Conservation (phyloP, 2,329 filamentous ascomycete genomes). For the Aschersonia sp. region DNA sequence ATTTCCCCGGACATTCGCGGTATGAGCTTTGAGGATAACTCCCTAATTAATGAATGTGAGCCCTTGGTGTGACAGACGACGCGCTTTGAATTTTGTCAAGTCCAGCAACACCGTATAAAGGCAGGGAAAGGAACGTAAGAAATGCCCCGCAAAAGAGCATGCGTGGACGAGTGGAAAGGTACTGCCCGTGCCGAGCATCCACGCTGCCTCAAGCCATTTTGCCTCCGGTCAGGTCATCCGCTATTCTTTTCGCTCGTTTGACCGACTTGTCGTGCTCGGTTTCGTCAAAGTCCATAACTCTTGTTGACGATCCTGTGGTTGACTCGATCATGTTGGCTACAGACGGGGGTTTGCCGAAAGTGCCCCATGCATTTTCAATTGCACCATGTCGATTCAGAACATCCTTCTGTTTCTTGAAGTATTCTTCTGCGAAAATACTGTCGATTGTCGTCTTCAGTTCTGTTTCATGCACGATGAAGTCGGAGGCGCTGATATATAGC, state of each 20-base stretch:
- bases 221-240: slow-evolving; percentile 45
- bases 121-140: too few relatives aligned
- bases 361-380: slow-evolving; percentile 38
- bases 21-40: too few relatives aligned
- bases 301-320: slow-evolving; percentile 18
- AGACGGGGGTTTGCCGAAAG: slow-evolving; percentile 28
- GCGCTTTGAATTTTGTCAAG: background rate
- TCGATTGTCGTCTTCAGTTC: slow-evolving; percentile 65
- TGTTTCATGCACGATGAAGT: slow-evolving; percentile 72
- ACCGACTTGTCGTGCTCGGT: slow-evolving; percentile 28
- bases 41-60: too few relatives aligned
- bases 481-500: slow-evolving; percentile 75
- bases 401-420: slow-evolving; percentile 26
- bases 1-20: too few relatives aligned
- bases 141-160: too few relatives aligned
- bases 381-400: slow-evolving; percentile 15
- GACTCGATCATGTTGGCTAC: slow-evolving; percentile 28
- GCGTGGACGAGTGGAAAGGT: too few relatives aligned
- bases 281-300: slow-evolving; percentile 20
- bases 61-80: too few relatives aligned
- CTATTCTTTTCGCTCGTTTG: slow-evolving; percentile 37
- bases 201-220: slow-evolving; percentile 24
- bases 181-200: background rate
- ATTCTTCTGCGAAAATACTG: slow-evolving; percentile 54
- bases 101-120: too few relatives aligned